Evolutionary conservation across 805 yeast species (phyloP), one percentile per base, ranked within the genome.

Genomic region (Kazachstania bromeliacearum): DNA sequence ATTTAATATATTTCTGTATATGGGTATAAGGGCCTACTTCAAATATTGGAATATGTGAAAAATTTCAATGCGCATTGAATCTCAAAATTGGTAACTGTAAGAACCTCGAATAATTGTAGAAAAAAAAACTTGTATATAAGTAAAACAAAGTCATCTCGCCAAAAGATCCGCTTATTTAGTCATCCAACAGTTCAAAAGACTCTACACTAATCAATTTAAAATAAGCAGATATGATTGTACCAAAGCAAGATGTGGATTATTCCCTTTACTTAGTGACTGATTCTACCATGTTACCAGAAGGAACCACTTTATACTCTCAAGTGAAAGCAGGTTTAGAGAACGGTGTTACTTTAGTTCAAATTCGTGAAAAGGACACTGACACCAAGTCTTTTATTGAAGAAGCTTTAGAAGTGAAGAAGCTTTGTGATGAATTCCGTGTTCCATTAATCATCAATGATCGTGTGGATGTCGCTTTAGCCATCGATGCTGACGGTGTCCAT

Each of bases 401-500:
- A 30, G 96, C 95, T 1, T 30, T 48, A 15, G 57, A 60, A 26
- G 71, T 87, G 15, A 85, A 80, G 43, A 62, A 64, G 34, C 45
- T 87, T 32, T 84, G 95, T 24, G 60, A 64, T 25, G 53, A 60
- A 19, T 71, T 66, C 28, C 68, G 71, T 0, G 75, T 88, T 6
- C 96, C 96, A 0, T 63, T 87, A 45, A 73, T 87, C 23, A 85
- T 87, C 51, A 85, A 87, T 47, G 96, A 87, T 51, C 63, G 96
- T 35, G 70, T 85, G 2, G 96, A 87, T 52, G 85, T 88, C 9
- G 96, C 95, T 0, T 61, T 88, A 30, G 96, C 96, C 0, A 68
- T 85, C 38, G 92, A 73, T 46, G 94, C 94, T 2, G 95, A 85
- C 44, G 95, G 95, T 24, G 79, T 88, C 7, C 96, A 87, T 62